Evolutionary conservation across 768 basidiomycete genomes (phyloP).

Genomic region (Amanita molliuscula): DNA sequence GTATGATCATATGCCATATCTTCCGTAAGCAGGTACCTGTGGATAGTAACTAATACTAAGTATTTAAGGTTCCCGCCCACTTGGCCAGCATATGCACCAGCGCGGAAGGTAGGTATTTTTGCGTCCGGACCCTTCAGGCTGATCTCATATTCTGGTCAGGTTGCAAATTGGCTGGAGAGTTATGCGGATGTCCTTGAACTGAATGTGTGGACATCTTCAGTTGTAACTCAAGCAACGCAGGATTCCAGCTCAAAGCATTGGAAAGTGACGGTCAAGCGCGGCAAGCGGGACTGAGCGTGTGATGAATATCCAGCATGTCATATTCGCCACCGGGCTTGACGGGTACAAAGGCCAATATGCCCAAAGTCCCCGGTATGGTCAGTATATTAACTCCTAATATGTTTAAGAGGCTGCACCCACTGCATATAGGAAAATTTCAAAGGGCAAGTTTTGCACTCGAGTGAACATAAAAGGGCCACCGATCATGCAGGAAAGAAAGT

Average conservation of each 20-base stretch:
- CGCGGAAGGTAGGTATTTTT: constrained; percentile 27
- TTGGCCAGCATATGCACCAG: constrained; percentile 43
- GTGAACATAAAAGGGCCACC: too few species aligned
- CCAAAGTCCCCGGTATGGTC: too few species aligned
- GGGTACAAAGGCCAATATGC: too few species aligned
- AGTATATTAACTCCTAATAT: constrained; percentile 12
- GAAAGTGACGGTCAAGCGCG: constrained; percentile 30
- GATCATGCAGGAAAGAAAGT: constrained; percentile 53
- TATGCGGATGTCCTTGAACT: constrained; percentile 52
- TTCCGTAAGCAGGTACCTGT: constrained; percentile 26
- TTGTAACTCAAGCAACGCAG: too few species aligned
- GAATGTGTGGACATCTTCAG: constrained; percentile 51
- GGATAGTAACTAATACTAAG: background rate
- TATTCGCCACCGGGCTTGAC: too few species aligned
- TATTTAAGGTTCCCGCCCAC: constrained; percentile 37
- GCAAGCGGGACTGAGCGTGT: constrained; percentile 22
- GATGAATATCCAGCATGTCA: constrained; percentile 39
- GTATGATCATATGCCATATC: constrained; percentile 47
- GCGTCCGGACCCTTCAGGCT: too few species aligned
- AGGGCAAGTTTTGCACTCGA: constrained; percentile 45
- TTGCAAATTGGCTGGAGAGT: constrained; percentile 54
- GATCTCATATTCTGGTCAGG: background rate
- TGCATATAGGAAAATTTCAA: constrained; percentile 27
- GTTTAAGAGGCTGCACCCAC: background rate
- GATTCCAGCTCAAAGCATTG: constrained; percentile 25